Conservation (phyloP, 495 filamentous ascomycete species). For the Astrocystis sublimbata region DNA sequence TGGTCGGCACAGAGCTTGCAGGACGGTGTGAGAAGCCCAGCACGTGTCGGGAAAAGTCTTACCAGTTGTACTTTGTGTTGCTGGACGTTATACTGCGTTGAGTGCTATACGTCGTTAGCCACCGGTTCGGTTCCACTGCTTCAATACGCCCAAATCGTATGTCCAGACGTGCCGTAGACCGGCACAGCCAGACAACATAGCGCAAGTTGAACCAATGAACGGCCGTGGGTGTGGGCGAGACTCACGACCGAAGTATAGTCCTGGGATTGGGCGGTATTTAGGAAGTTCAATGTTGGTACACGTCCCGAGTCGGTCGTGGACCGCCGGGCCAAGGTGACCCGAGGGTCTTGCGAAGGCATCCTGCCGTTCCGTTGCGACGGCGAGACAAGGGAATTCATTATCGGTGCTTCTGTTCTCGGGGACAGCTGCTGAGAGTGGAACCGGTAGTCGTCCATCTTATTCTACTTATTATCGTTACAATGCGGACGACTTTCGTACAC, state of each 20-base stretch:
- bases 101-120: constrained; percentile 32
- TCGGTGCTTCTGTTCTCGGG: constrained; percentile 67
- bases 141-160: constrained; percentile 30
- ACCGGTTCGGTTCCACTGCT: constrained; percentile 30
- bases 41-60: constrained; percentile 28
- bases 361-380: constrained; percentile 68
- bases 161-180: constrained; percentile 31
- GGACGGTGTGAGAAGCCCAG: neutral
- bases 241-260: constrained; percentile 47
- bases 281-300: constrained; percentile 75
- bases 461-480: constrained; percentile 40
- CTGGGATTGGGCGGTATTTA: constrained; percentile 53
- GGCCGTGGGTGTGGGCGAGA: constrained; percentile 26
- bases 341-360: constrained; percentile 62
- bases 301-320: constrained; percentile 92
- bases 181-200: constrained; percentile 17
- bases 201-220: neutral
- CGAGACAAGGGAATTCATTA: constrained; percentile 70
- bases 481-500: constrained; percentile 48
- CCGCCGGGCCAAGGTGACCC: constrained; percentile 78
- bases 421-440: constrained; percentile 70
- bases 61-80: constrained; percentile 63
- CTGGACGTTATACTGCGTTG: no score
- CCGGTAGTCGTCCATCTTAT: constrained; percentile 67
- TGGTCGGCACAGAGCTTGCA: constrained; percentile 3